Evolutionary conservation across 495 filamentous ascomycete species (phyloP), one percentile per base, ranked within the genome.

Genomic region (Rhypophila decipiens): DNA sequence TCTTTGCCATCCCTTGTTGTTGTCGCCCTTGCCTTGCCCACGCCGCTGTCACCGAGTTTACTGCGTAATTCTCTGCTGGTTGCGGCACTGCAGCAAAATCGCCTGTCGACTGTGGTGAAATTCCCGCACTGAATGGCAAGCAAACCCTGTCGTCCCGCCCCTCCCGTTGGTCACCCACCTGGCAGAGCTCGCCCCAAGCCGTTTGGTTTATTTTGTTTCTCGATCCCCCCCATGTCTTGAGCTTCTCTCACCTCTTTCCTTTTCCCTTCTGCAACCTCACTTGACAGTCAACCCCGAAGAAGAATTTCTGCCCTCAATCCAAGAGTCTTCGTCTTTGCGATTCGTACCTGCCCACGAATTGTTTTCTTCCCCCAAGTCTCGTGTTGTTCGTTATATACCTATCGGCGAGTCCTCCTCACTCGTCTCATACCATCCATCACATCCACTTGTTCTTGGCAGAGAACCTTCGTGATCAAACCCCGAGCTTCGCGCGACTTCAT

Each of bases 261-360:
- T 48, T 49, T 39, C 41, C 49, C 24, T 42, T 51, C 56, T 47
- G 36, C 61, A 61, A 64, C 61, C 59, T 61, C 59, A 55, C 64
- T 59, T 49, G 63, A 63, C 61, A 36, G 5, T 36, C 21, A 46
- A 40, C 13, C 24, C 18, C 27, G 27, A 22, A n/a, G n/a, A n/a
- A n/a, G n/a, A n/a, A n/a, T n/a, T n/a, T n/a, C n/a, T 42, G 37
- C 24, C 24, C 22, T 41, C 50, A 46, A 56, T 49, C 57, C 50
- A 54, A 57, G 51, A 55, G 40, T 41, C 47, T 43, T 50, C 22
- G 34, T 24, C 33, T 24, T 44, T 18, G 34, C 39, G 48, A 49
- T 55, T 22, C 42, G 13, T 37, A 24, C 11, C 20, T 33, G 15
- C 24, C 41, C 31, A 19, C 42, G 21, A 31, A 24, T 38, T 18